These are phyloP conservation scores for Gaeumannomyces tritici DNA, from an alignment of 2,329 filamentous ascomycete genomes.

Conservation along the genomic window DNA sequence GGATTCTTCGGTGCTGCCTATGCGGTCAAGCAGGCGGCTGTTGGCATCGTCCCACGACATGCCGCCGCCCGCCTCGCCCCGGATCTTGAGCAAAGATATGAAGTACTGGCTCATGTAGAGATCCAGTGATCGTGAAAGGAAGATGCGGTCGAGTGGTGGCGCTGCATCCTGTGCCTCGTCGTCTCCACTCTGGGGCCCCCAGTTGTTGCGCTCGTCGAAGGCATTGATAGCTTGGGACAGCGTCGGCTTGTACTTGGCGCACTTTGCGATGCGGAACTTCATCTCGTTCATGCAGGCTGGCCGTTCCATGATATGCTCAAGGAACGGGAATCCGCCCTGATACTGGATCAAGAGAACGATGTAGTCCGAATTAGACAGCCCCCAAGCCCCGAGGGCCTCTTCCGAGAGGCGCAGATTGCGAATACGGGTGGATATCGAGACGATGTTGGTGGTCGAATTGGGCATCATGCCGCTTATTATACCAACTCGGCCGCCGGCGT, in stretches of 20 bases:
- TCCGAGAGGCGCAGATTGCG: slow-evolving; percentile 63
- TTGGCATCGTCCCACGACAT: slow-evolving; percentile 64
- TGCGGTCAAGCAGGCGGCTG: slow-evolving; percentile 7
- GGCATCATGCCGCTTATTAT: slow-evolving; percentile 39
- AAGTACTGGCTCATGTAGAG: slow-evolving; percentile 59
- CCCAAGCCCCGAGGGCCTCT: slow-evolving; percentile 71
- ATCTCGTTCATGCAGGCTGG: slow-evolving; percentile 17
- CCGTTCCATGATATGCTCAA: slow-evolving; percentile 41
- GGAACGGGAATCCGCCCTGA: slow-evolving; percentile 43
- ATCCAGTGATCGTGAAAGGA: slow-evolving; percentile 65
- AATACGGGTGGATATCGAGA: slow-evolving; percentile 62
- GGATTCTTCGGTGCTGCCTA: neutral
- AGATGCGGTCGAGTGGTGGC: slow-evolving; percentile 38
- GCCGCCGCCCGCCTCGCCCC: slow-evolving; percentile 27
- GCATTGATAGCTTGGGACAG: slow-evolving; percentile 25
- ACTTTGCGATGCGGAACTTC: slow-evolving; percentile 61
- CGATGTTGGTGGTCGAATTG: slow-evolving; percentile 29
- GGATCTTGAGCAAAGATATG: slow-evolving; percentile 49
- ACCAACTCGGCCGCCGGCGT: slow-evolving; percentile 62
- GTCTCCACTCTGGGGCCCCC: slow-evolving; percentile 7
- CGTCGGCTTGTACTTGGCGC: slow-evolving; percentile 63
- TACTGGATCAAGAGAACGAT: slow-evolving; percentile 65
- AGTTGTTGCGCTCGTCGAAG: slow-evolving; percentile 10
- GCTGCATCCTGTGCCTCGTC: neutral
- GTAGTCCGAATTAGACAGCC: slow-evolving; percentile 56